Evolutionary conservation across 257 asterid genomes (phyloP).

Genomic region (Penstemon newberryi): DNA sequence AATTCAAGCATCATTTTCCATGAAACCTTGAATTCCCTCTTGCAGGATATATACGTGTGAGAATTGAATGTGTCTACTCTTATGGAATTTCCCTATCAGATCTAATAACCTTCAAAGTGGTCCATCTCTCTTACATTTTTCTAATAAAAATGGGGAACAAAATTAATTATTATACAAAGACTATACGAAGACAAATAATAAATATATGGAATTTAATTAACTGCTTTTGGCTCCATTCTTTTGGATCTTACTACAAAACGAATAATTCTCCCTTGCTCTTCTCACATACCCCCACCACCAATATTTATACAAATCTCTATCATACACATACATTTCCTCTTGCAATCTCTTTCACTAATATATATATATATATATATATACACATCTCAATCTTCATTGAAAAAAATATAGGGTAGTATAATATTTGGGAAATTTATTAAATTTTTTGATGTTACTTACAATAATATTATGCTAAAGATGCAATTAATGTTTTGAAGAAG

Average conservation of each 20-base stretch:
- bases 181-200: background rate
- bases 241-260: constrained; percentile 47
- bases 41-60: background rate
- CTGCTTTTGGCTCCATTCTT: constrained; percentile 51
- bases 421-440: background rate
- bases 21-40: background rate
- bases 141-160: background rate
- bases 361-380: no score
- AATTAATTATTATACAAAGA: background rate
- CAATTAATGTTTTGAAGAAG: background rate
- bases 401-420: no score
- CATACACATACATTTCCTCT: background rate
- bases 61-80: background rate
- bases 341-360: background rate
- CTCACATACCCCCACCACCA: background rate
- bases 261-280: constrained; percentile 27
- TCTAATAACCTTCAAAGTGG: background rate
- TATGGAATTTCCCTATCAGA: background rate
- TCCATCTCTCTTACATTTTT: background rate
- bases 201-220: constrained; percentile 27
- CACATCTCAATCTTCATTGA: no score
- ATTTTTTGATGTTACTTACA: background rate
- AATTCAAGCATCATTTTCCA: constrained; percentile 7
- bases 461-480: background rate
- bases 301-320: background rate